Percentiles rank a stretch among this genome's conserved stretches.
These are phyloP conservation scores for Reticulascus tulasneorum DNA, from an alignment of 2,329 filamentous ascomycete species.

Conservation along the genomic window DNA sequence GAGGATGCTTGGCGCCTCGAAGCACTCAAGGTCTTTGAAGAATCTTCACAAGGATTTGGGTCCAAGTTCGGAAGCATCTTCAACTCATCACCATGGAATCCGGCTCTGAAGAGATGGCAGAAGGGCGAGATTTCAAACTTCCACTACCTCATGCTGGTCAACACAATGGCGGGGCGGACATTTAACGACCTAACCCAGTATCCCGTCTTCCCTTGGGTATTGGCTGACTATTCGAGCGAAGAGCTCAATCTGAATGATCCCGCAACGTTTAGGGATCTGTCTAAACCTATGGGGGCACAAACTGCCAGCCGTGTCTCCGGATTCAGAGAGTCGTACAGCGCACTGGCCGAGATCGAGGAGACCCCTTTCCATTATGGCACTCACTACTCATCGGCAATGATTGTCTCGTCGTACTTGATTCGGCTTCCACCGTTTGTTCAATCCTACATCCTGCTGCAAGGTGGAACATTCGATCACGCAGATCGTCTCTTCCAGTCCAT, in stretches of 20 bases:
- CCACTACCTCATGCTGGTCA: constrained; percentile 97
- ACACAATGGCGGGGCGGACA: constrained; percentile 92
- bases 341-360: constrained; percentile 87
- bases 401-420: constrained; percentile 93
- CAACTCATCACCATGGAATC: constrained; percentile 74
- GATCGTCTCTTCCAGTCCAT: constrained; percentile 95
- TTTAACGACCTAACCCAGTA: constrained; percentile 99
- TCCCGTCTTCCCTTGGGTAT: constrained; percentile 94
- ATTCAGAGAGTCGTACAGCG: constrained; percentile 79
- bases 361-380: constrained; percentile 96
- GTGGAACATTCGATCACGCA: constrained; percentile 93
- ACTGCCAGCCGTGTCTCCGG: constrained; percentile 70
- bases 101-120: constrained; percentile 84
- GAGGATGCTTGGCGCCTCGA: constrained; percentile 94
- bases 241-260: constrained; percentile 85
- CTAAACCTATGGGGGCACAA: constrained; percentile 95
- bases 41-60: constrained; percentile 62
- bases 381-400: constrained; percentile 98
- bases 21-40: constrained; percentile 65
- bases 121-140: constrained; percentile 97
- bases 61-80: constrained; percentile 92
- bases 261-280: constrained; percentile 81
- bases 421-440: constrained; percentile 94
- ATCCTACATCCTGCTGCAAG: constrained; percentile 89
- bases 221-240: constrained; percentile 93